Percentiles rank a stretch among this genome's conserved stretches.
These are phyloP conservation scores for Glycyrrhiza uralensis DNA, from an alignment of 306 rosid species.

Conservation along the genomic window DNA sequence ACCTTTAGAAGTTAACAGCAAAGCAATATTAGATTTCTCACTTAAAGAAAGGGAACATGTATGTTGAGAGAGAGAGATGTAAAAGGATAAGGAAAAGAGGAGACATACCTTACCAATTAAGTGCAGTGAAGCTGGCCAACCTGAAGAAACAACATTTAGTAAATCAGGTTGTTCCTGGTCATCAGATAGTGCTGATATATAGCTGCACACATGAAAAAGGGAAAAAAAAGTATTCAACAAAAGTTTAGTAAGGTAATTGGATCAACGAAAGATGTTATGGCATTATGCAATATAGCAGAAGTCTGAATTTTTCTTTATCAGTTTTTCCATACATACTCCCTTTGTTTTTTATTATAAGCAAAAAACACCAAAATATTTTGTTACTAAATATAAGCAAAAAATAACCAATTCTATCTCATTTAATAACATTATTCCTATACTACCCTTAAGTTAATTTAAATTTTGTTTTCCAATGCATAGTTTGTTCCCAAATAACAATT, in stretches of 20 bases:
- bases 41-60: neutral
- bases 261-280: neutral
- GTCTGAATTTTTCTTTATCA: neutral
- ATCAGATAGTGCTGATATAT: slow-evolving; percentile 87
- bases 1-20: slow-evolving; percentile 5
- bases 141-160: slow-evolving; percentile 63
- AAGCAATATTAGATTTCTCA: neutral
- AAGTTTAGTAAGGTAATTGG: neutral
- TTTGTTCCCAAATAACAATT: too few species aligned
- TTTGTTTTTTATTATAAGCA: too few species aligned
- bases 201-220: slow-evolving; percentile 47
- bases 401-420: too few species aligned
- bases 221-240: neutral
- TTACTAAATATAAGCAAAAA: too few species aligned
- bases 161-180: slow-evolving; percentile 54
- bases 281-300: slow-evolving; percentile 1
- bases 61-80: neutral
- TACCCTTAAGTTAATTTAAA: too few species aligned
- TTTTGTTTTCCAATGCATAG: too few species aligned
- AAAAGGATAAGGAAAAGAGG: slow-evolving; percentile 5
- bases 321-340: slow-evolving; percentile 5
- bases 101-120: slow-evolving; percentile 88
- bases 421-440: too few species aligned
- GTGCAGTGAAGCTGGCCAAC: slow-evolving; percentile 92
- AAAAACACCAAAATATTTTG: too few species aligned